These are phyloP conservation scores for Cryptococcus deneoformans DNA, from an alignment of 1,284 basidiomycete species.

Conservation along the genomic window DNA sequence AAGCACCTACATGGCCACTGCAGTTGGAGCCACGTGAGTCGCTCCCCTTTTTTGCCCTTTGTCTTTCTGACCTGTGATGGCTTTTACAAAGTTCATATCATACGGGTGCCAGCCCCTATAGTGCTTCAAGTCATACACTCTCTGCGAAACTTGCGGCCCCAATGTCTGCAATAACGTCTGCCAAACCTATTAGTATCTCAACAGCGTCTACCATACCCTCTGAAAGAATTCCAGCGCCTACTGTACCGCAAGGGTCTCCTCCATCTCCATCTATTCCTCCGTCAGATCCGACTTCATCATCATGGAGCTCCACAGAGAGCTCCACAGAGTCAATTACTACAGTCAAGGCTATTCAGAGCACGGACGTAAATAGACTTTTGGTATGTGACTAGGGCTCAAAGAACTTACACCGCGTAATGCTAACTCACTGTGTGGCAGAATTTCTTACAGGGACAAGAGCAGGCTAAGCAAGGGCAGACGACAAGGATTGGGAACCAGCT, in stretches of 20 bases:
- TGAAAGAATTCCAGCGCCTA: conserved; percentile 21
- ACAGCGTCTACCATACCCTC: conserved; percentile 24
- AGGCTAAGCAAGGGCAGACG: conserved; percentile 34
- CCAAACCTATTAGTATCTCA: conserved; percentile 19
- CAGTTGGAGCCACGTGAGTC: conserved; percentile 15
- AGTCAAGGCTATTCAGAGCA: background rate
- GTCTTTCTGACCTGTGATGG: too few relatives aligned
- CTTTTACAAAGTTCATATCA: too few relatives aligned
- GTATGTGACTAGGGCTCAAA: conserved; percentile 12
- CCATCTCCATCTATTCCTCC: conserved; percentile 9
- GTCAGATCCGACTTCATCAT: conserved; percentile 7
- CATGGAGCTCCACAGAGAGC: conserved; percentile 6
- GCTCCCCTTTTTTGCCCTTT: background rate
- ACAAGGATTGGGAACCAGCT: conserved; percentile 37
- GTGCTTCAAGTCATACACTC: too few relatives aligned
- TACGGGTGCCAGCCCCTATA: too few relatives aligned
- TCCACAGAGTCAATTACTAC: conserved; percentile 1
- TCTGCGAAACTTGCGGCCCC: too few relatives aligned
- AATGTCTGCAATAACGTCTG: too few relatives aligned
- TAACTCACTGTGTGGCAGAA: conserved; percentile 17
- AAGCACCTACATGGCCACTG: conserved; percentile 23
- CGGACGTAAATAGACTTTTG: conserved; percentile 24
- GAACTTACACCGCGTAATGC: background rate
- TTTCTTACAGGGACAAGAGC: conserved; percentile 43
- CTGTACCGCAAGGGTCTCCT: background rate